phyloP scores from a whole-genome alignment of 352 stramenopile species.

The Saprolegnia parasitica region DNA sequence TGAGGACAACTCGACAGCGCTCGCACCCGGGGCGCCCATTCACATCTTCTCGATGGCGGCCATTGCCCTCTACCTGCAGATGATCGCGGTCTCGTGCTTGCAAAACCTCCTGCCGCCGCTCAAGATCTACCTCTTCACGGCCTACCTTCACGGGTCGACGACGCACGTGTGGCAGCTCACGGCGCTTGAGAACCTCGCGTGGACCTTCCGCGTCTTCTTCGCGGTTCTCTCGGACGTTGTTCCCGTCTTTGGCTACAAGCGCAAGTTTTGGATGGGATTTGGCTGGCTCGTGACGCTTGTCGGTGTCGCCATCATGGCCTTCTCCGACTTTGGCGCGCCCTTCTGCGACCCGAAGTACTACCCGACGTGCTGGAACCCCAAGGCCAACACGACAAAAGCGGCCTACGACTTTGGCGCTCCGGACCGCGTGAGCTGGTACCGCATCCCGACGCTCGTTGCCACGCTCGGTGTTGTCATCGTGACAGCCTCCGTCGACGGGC shows the following conservation, averaged over 20 bases:
- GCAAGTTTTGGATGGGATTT: constrained; percentile 41
- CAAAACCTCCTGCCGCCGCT: constrained; percentile 8
- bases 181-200: constrained; percentile 5
- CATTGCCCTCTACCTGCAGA: constrained; percentile 1
- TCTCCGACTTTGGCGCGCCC: constrained; percentile 36
- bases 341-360: constrained; percentile 34
- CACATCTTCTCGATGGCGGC: neutral
- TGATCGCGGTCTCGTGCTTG: neutral
- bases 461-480: constrained; percentile 56
- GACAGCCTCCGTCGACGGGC: constrained; percentile 51
- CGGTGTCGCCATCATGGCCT: constrained; percentile 39
- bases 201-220: constrained; percentile 20
- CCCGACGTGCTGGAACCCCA: constrained; percentile 9
- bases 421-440: neutral
- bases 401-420: constrained; percentile 8
- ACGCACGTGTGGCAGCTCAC: constrained; percentile 3
- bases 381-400: neutral
- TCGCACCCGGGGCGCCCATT: neutral
- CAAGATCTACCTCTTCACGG: constrained; percentile 21
- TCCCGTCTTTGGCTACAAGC: constrained; percentile 38
- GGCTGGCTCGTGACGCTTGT: constrained; percentile 38
- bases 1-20: neutral
- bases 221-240: constrained; percentile 26
- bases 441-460: constrained; percentile 45
- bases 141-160: constrained; percentile 13